Evolutionary conservation across 306 rosid species (phyloP).

Genomic region (Begonia loranthoides): DNA sequence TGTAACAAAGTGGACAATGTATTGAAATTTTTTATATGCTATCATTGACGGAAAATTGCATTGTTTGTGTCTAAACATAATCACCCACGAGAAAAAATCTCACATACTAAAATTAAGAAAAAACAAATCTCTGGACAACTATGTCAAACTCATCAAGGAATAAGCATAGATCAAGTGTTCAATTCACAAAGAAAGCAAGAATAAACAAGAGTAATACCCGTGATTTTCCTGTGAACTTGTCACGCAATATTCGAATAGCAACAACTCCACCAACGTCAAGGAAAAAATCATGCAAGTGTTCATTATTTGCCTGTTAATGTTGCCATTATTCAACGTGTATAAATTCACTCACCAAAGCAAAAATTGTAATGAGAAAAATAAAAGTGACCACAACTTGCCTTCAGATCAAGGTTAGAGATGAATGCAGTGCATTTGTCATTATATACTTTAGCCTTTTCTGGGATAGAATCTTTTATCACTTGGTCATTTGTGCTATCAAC

Average conservation of each 20-base stretch:
- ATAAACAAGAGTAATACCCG: slow-evolving; percentile 58
- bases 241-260: slow-evolving; percentile 62
- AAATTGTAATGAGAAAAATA: not conserved
- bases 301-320: slow-evolving; percentile 51
- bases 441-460: slow-evolving; percentile 33
- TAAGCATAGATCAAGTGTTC: not conserved
- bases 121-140: not conserved
- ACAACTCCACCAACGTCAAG: slow-evolving; percentile 74
- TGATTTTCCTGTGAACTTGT: slow-evolving; percentile 81
- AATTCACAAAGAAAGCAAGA: slow-evolving; percentile 8
- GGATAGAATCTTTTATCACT: slow-evolving; percentile 23
- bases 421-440: slow-evolving; percentile 83
- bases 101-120: not conserved
- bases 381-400: slow-evolving; percentile 22
- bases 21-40: not conserved
- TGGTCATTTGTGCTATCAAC: slow-evolving; percentile 26
- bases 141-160: not conserved
- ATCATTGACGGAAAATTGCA: not conserved
- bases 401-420: slow-evolving; percentile 51
- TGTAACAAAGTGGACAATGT: no score
- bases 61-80: not conserved
- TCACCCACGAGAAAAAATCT: not conserved
- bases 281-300: slow-evolving; percentile 61
- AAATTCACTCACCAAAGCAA: no score
- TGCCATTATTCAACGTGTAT: not conserved